A percentile compares a stretch with the other conserved stretches of the same genome.
Evolutionary conservation across 371 early-diverging fungal species (phyloP).

Genomic region (Rhizopus delemar): DNA sequence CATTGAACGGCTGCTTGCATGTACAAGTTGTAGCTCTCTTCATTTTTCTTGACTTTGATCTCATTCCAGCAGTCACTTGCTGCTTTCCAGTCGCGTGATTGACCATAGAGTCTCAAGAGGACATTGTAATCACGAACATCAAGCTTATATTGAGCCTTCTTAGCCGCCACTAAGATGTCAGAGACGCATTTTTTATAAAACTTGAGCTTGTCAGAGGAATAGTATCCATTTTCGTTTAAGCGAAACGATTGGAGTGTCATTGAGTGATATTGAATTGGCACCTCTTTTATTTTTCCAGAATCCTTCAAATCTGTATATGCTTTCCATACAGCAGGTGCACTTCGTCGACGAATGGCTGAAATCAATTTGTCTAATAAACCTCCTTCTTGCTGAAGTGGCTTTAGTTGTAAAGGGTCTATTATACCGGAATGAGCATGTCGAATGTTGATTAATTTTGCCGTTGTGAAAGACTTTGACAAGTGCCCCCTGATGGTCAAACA

Average conservation of each 20-base stretch:
- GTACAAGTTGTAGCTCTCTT: conserved; percentile 43
- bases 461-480: neutral
- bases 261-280: conserved; percentile 35
- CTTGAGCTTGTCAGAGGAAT: conserved; percentile 28
- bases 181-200: conserved; percentile 32
- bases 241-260: conserved; percentile 41
- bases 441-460: neutral
- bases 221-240: conserved; percentile 27
- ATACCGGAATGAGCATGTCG: conserved; percentile 7
- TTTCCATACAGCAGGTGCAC: conserved; percentile 44
- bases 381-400: neutral
- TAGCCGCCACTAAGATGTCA: conserved; percentile 35
- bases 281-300: conserved; percentile 17
- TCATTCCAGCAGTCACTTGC: conserved; percentile 30
- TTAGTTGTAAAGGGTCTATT: conserved; percentile 9
- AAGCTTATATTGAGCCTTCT: conserved; percentile 9
- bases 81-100: conserved; percentile 32
- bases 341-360: conserved; percentile 31
- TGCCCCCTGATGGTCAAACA: neutral
- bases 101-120: conserved; percentile 45
- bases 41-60: conserved; percentile 5
- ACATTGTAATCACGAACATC: conserved; percentile 51
- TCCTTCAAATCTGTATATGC: conserved; percentile 33
- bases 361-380: conserved; percentile 21
- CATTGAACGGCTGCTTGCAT: conserved; percentile 41